phyloP scores from a whole-genome alignment of 176 grass and related monocot genomes.

The Aechmea fasciata region DNA sequence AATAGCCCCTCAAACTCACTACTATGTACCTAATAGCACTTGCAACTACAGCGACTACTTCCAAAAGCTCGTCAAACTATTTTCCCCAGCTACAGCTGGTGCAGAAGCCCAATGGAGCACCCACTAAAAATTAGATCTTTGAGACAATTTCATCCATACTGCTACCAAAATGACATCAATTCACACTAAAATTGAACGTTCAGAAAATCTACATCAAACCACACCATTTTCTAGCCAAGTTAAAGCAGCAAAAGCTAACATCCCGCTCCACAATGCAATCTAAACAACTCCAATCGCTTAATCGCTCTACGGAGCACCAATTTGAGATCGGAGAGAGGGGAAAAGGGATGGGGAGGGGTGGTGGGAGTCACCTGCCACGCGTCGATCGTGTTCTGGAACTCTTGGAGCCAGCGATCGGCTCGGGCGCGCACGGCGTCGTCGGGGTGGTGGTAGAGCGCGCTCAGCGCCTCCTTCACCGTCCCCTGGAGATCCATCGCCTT shows the following conservation, averaged over 20 bases:
- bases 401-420: conserved; percentile 90
- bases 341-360: conserved; percentile 7
- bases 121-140: neutral
- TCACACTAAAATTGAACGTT: neutral
- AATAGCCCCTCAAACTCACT: too few species aligned
- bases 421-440: conserved; percentile 44
- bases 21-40: too few species aligned
- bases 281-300: neutral
- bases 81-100: neutral
- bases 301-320: neutral
- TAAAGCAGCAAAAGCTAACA: neutral
- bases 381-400: conserved; percentile 93
- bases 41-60: neutral
- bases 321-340: neutral
- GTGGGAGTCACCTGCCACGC: conserved; percentile 77
- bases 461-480: conserved; percentile 78
- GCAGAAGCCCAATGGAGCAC: neutral
- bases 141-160: neutral
- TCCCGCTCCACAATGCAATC: too few species aligned
- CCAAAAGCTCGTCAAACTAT: neutral
- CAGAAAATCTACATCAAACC: too few species aligned
- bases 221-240: too few species aligned
- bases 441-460: conserved; percentile 66
- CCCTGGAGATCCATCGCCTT: conserved; percentile 62
- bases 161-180: neutral